phyloP scores from a whole-genome alignment of 352 stramenopile species.

The Phytophthora palmivora region DNA sequence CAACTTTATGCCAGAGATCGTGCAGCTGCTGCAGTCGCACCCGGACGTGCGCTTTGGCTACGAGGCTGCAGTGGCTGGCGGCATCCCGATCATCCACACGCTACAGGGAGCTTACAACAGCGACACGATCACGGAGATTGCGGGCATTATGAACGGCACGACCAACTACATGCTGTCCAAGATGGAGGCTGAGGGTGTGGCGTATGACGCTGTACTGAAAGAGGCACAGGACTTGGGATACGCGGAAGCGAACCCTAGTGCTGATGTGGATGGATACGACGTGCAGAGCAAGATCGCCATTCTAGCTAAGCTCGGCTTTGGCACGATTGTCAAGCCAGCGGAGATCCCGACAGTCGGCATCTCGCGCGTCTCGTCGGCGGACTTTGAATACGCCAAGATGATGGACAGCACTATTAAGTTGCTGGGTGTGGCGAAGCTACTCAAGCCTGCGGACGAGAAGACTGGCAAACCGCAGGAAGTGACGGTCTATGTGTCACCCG shows the following conservation, averaged over 20 bases:
- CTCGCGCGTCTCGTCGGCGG: constrained; percentile 88
- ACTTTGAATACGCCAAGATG: constrained; percentile 97
- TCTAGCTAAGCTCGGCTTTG: constrained; percentile 95
- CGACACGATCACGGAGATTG: constrained; percentile 93
- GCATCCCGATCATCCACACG: constrained; percentile 97
- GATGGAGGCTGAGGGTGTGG: constrained; percentile 94
- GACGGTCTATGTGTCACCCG: constrained; percentile 94
- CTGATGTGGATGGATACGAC: constrained; percentile 96
- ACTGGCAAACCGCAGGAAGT: constrained; percentile 79
- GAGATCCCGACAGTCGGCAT: constrained; percentile 95
- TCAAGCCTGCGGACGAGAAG: constrained; percentile 79
- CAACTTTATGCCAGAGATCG: constrained; percentile 93
- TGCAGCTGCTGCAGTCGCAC: constrained; percentile 80
- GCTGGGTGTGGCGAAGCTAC: constrained; percentile 86
- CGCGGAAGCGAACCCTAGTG: constrained; percentile 95
- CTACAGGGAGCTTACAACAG: constrained; percentile 93
- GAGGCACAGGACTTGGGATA: constrained; percentile 94
- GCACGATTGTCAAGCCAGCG: constrained; percentile 83
- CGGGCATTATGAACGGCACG: constrained; percentile 97
- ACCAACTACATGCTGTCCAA: constrained; percentile 99
- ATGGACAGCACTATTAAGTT: constrained; percentile 98
- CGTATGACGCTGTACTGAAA: constrained; percentile 93
- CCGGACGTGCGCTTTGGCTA: constrained; percentile 92
- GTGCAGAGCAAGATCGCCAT: constrained; percentile 97
- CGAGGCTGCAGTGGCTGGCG: constrained; percentile 96